These are phyloP conservation scores for Mallotus japonicus DNA, from an alignment of 441 rosid genomes.

Conservation along the genomic window DNA sequence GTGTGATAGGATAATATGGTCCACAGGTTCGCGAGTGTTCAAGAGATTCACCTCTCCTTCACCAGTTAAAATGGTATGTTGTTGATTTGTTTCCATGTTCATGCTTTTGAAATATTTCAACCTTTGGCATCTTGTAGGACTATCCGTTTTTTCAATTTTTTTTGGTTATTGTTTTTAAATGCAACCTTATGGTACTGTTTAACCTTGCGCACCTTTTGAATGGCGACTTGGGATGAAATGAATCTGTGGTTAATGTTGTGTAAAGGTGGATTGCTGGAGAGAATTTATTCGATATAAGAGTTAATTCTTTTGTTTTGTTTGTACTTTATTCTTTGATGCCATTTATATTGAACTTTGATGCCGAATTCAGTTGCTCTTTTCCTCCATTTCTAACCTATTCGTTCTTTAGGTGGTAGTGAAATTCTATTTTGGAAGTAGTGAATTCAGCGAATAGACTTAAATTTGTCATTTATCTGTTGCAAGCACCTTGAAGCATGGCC, in stretches of 20 bases:
- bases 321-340: background rate
- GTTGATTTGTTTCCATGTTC: too few species aligned
- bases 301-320: background rate
- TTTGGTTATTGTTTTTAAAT: too few species aligned
- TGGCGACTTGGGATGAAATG: too few species aligned
- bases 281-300: background rate
- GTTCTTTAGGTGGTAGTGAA: background rate
- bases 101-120: too few species aligned
- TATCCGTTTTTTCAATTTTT: too few species aligned
- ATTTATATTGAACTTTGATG: background rate
- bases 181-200: too few species aligned
- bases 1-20: conserved; percentile 72
- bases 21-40: conserved; percentile 70
- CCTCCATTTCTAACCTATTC: too few species aligned
- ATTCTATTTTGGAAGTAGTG: background rate
- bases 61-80: conserved; percentile 57
- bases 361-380: background rate
- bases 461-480: background rate
- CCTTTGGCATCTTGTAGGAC: too few species aligned
- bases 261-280: background rate
- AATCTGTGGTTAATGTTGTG: too few species aligned
- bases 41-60: conserved; percentile 82
- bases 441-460: background rate
- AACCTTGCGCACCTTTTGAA: too few species aligned
- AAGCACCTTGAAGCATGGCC: too few species aligned